Conservation (phyloP, 1,139 yeast genomes). For the Torulaspora pretoriensis region DNA sequence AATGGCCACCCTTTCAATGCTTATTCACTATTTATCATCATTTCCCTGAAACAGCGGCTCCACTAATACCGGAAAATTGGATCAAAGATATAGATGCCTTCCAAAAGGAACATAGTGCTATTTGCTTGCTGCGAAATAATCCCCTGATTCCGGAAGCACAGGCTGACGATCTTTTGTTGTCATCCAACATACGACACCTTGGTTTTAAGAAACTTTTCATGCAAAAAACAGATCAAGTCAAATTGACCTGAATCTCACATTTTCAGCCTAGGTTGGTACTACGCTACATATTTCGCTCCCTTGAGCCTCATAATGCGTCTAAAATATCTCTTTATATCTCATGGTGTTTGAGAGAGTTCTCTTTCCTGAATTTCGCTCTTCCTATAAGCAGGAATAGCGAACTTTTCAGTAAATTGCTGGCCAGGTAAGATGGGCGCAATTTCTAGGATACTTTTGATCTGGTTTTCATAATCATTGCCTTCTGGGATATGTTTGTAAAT, state of each 20-base stretch:
- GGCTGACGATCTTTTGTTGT: slow-evolving; percentile 9
- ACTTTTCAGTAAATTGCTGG: slow-evolving; percentile 57
- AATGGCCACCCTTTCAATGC: slow-evolving; percentile 31
- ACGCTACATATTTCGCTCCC: neutral
- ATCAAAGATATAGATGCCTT: slow-evolving; percentile 13
- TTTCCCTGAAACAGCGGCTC: neutral
- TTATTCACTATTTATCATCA: slow-evolving; percentile 12
- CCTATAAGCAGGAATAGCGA: slow-evolving; percentile 63
- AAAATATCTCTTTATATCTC: neutral
- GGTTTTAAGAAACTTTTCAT: slow-evolving; percentile 20
- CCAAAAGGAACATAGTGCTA: slow-evolving; percentile 14
- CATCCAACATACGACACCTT: slow-evolving; percentile 13
- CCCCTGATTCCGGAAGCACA: slow-evolving; percentile 16
- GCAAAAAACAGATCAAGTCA: neutral
- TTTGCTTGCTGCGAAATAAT: slow-evolving; percentile 12
- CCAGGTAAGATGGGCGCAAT: slow-evolving; percentile 78
- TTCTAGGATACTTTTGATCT: slow-evolving; percentile 53
- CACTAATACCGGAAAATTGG: slow-evolving; percentile 18
- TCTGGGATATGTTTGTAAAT: slow-evolving; percentile 57
- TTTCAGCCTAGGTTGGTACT: neutral
- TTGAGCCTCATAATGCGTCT: neutral
- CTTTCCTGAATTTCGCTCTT: slow-evolving; percentile 40
- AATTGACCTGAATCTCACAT: neutral
- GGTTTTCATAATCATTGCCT: slow-evolving; percentile 45
- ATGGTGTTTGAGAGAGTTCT: slow-evolving; percentile 10